Percentiles rank a stretch among this genome's conserved stretches.
These are phyloP conservation scores for Talaromyces adpressus DNA, from an alignment of 495 filamentous ascomycete genomes.

Conservation along the genomic window DNA sequence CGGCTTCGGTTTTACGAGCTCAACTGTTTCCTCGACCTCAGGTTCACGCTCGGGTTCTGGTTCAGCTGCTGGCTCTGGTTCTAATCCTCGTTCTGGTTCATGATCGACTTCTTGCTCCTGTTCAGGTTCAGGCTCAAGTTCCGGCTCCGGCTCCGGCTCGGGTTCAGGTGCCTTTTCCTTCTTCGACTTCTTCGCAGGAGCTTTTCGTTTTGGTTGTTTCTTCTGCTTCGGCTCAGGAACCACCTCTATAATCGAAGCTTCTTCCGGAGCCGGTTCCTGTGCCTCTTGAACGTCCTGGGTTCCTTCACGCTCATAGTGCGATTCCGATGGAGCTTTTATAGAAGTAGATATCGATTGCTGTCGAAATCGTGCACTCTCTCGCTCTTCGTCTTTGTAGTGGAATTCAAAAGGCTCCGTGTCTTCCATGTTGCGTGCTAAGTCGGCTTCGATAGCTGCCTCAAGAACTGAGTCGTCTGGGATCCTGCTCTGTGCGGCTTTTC, in stretches of 20 bases:
- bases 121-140: conserved; percentile 21
- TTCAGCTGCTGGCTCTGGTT: conserved; percentile 20
- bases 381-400: conserved; percentile 9
- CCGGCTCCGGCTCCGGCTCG: conserved; percentile 20
- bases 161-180: conserved; percentile 4
- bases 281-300: conserved; percentile 13
- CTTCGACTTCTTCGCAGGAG: conserved; percentile 31
- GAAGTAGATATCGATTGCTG: conserved; percentile 6
- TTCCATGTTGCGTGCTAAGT: conserved; percentile 40
- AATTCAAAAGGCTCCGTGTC: conserved; percentile 9
- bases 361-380: conserved; percentile 6
- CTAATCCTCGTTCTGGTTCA: conserved; percentile 20
- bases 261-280: conserved; percentile 1
- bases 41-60: conserved; percentile 28
- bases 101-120: conserved; percentile 8
- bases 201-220: conserved; percentile 31
- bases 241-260: neutral
- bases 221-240: conserved; percentile 23
- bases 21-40: neutral
- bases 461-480: conserved; percentile 57
- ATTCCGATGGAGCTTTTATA: neutral
- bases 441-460: conserved; percentile 60
- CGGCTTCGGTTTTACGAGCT: neutral
- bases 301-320: conserved; percentile 7
- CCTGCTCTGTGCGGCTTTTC: conserved; percentile 20